Evolutionary conservation across 192 early-diverging fungal species (phyloP), one percentile per base, ranked within the genome.

Genomic region (Coemansia sp.): DNA sequence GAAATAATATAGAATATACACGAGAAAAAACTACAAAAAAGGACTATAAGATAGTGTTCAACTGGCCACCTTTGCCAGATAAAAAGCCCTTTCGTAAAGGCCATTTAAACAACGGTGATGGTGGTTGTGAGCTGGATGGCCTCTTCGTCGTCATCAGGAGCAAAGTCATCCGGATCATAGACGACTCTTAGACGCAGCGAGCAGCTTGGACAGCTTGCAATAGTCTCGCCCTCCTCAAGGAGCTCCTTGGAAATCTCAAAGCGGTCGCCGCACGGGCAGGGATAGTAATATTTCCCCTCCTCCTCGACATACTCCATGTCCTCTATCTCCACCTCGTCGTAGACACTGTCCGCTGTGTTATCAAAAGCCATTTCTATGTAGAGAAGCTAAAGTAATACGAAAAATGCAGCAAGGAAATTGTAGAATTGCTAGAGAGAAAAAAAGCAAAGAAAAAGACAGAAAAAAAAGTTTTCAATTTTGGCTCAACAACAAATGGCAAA

Each of bases 211-310:
- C 97, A 98, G 62, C 85, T 85, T 13, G 93, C 97, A 60, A 97
- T 88, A 56, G 92, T 92, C 59, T 96, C 95, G 39, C 94, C 94
- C 63, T 90, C 85, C 48, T 77, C 67, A 4, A 98, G 72, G 21
- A 94, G 88, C 53, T 92, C 90, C 75, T 87, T 72, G 6, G 91
- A 89, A 66, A 97, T 96, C 69, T 92, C 84, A 72, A 98, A 98
- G 23, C 88, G 86, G 87, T 98, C 97, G 12, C 97, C 97, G 83
- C 97, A 98, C 3, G 97, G 97, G 74, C 95, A 98, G 32, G 97
- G 97, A 71, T 95, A 98, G 56, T 86, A 87, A 84, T 94, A 98
- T 12, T 87, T 83, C 62, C 89, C 79, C 26, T 82, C 87, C 42
- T 94, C 92, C 72, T 94, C 91, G 68, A 95, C 91, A 74, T 90